These are phyloP conservation scores for Spergularia marina DNA, from an alignment of 148 eudicot species.

Conservation along the genomic window DNA sequence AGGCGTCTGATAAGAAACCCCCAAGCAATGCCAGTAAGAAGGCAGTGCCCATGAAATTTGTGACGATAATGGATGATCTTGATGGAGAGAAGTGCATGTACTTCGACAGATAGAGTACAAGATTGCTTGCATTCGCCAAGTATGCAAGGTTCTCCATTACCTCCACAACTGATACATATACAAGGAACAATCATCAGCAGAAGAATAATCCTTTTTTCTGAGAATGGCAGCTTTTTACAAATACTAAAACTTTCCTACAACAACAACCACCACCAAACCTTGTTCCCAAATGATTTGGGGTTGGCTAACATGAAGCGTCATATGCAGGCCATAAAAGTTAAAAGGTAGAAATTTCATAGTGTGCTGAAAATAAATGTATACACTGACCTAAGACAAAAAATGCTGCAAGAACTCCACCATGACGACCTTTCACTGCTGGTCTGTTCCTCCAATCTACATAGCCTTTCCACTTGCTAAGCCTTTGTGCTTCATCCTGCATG, in stretches of 20 bases:
- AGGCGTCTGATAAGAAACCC: conserved; percentile 81
- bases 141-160: conserved; percentile 81
- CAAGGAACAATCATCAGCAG: neutral
- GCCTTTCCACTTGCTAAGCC: conserved; percentile 46
- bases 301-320: too few species aligned
- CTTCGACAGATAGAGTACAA: conserved; percentile 63
- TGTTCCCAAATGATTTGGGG: too few species aligned
- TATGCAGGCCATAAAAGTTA: too few species aligned
- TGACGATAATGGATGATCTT: conserved; percentile 67
- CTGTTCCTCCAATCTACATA: conserved; percentile 63
- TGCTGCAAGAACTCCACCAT: conserved; percentile 71
- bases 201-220: neutral
- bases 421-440: conserved; percentile 61
- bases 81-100: conserved; percentile 80
- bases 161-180: conserved; percentile 58
- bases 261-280: too few species aligned
- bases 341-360: too few species aligned
- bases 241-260: too few species aligned
- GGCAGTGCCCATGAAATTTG: conserved; percentile 90
- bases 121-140: conserved; percentile 88
- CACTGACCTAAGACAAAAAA: conserved; percentile 58
- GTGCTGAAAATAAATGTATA: neutral
- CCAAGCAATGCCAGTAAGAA: conserved; percentile 88
- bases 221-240: too few species aligned
- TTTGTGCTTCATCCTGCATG: conserved; percentile 42